Percentiles rank a stretch among this genome's conserved stretches.
phyloP scores from a whole-genome alignment of 2,329 filamentous ascomycete genomes.

The Sporothrix globosa region DNA sequence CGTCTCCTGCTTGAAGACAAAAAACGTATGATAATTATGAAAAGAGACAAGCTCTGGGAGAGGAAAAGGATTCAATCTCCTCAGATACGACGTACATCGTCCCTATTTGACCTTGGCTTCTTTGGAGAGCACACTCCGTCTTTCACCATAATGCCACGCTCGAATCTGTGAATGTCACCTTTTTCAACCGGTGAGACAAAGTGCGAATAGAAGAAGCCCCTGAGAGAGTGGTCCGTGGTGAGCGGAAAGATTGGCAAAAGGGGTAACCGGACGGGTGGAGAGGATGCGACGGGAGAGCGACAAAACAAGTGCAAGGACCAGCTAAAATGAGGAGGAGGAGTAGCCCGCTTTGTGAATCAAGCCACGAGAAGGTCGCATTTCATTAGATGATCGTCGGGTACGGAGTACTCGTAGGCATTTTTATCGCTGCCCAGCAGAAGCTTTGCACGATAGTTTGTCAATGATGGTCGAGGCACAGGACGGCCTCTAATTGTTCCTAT shows the following conservation, averaged over 20 bases:
- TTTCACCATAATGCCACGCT: background rate
- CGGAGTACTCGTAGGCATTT: background rate
- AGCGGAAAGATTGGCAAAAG: conserved; percentile 2
- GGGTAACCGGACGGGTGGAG: conserved; percentile 14
- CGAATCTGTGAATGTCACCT: background rate
- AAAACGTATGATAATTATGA: background rate
- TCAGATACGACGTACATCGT: too few species aligned
- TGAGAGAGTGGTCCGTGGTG: conserved; percentile 15
- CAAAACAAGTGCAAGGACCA: conserved; percentile 11
- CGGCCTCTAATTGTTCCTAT: background rate
- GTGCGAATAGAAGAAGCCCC: background rate
- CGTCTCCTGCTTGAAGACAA: background rate
- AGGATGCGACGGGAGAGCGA: conserved; percentile 1
- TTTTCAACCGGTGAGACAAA: conserved; percentile 12
- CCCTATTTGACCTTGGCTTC: background rate
- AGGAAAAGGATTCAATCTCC: background rate
- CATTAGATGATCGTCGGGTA: too few species aligned
- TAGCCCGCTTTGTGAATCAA: background rate
- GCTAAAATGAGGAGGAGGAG: background rate
- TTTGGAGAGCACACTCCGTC: background rate
- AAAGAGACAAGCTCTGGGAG: background rate
- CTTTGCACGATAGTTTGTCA: background rate
- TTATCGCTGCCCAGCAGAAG: background rate
- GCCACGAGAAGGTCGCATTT: background rate
- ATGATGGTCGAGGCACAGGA: background rate